Evolutionary conservation across 257 asterid species (phyloP).

Genomic region (Cruciata laevipes): DNA sequence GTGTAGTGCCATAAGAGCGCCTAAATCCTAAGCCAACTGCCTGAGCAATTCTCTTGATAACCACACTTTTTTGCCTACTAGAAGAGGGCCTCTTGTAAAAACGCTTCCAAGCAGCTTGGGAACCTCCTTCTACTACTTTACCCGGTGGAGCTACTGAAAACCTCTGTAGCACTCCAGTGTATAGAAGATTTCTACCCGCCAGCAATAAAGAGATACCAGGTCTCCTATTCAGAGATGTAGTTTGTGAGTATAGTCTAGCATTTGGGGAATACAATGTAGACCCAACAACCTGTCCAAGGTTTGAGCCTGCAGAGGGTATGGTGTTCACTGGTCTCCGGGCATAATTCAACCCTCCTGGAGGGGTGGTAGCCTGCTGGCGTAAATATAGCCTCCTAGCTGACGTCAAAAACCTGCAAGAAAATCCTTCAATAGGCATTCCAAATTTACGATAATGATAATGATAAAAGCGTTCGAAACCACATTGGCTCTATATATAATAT

Average conservation of each 20-base stretch:
- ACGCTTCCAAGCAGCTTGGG: conserved; percentile 58
- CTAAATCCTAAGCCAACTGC: conserved; percentile 69
- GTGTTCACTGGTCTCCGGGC: background rate
- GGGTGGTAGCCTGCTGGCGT: background rate
- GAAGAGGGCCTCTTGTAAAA: conserved; percentile 26
- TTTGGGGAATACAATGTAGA: conserved; percentile 17
- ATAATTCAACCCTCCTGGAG: conserved; percentile 6
- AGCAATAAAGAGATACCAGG: conserved; percentile 19
- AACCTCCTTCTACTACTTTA: conserved; percentile 34
- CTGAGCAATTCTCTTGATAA: conserved; percentile 56
- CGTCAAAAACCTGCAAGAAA: conserved; percentile 1
- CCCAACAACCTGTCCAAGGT: conserved; percentile 30
- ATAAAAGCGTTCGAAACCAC: too few species aligned
- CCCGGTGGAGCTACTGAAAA: conserved; percentile 34
- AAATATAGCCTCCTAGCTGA: background rate
- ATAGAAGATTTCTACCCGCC: conserved; percentile 27
- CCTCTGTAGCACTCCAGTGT: conserved; percentile 21
- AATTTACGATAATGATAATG: too few species aligned
- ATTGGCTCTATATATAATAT: too few species aligned
- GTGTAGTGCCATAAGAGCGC: conserved; percentile 39
- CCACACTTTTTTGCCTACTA: conserved; percentile 24
- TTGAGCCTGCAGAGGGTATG: background rate
- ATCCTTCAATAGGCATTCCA: background rate
- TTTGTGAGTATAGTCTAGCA: conserved; percentile 34
- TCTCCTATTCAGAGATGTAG: conserved; percentile 23